Evolutionary conservation across 371 early-diverging fungal species (phyloP).

Genomic region (Rhizopus arrhizus): DNA sequence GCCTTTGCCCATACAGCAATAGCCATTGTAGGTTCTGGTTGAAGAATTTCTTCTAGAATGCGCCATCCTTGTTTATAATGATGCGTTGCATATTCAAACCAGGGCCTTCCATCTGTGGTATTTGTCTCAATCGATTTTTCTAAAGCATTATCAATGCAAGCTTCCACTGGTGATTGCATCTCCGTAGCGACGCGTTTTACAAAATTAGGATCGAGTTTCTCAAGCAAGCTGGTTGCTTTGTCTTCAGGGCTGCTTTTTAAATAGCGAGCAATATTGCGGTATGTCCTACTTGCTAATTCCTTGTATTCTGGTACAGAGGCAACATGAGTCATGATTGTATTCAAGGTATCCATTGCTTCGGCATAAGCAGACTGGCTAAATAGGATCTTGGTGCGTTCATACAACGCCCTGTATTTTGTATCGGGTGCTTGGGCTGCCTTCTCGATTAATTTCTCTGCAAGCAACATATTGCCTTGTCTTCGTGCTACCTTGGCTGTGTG

Average conservation of each 20-base stretch:
- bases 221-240: conserved; percentile 9
- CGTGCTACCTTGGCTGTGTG: conserved; percentile 39
- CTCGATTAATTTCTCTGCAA: conserved; percentile 26
- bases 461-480: conserved; percentile 28
- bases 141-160: conserved; percentile 29
- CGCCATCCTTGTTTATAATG: conserved; percentile 66
- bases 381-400: conserved; percentile 32
- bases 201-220: conserved; percentile 5
- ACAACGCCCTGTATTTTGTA: conserved; percentile 25
- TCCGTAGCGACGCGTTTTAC: conserved; percentile 6
- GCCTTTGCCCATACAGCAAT: conserved; percentile 34
- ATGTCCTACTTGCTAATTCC: conserved; percentile 31
- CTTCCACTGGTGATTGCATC: conserved; percentile 36
- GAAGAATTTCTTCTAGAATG: conserved; percentile 55
- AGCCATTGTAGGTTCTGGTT: conserved; percentile 22
- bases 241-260: conserved; percentile 27
- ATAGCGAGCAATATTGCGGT: conserved; percentile 30
- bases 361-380: conserved; percentile 18
- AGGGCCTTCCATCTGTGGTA: conserved; percentile 47
- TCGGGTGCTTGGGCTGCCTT: conserved; percentile 11
- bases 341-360: conserved; percentile 28
- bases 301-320: conserved; percentile 9
- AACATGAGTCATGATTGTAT: conserved; percentile 17
- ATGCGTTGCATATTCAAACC: conserved; percentile 68
- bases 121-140: conserved; percentile 35